Base-by-base conservation (phyloP, 2,329 filamentous ascomycete species). In the Sarocladium kiliense region DNA sequence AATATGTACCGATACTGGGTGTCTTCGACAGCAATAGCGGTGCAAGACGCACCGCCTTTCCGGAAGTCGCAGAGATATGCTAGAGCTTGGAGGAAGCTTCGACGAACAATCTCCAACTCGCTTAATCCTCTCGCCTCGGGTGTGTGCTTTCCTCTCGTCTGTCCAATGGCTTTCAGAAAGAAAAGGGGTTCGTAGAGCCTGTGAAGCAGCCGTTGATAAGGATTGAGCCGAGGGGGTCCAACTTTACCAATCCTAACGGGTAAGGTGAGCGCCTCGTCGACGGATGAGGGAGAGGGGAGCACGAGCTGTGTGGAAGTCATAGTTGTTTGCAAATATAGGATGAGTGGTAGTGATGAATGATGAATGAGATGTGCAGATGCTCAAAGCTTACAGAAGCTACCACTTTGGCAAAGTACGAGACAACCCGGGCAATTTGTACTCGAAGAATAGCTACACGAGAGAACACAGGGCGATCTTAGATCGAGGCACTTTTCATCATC, bases 1-100 rank as follows among this genome's bases (percentile, higher is more conserved):
- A 77, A 76, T 2, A 67, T 63, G 53, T 67, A 68, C n/a, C 60
- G 58, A 0, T 68, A 56, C 1, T 60, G 36, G 0, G 42, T 57
- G 0, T 71, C 62, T 57, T 79, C 69, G 1, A 77, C 59, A 0
- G 68, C 75, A 25, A 80, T 70, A 0, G 77, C 69, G 0, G 77
- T 73, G n/a, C 71, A 73, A 0, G 71, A 71, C 2, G 64, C 59
- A 2, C 77, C 77, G 0, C 77, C 77, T 58, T 77, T 79, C 0
- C 64, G 58, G 49, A 70, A 70, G 55, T 79, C 77, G 57, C 75
- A 78, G 6, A 80, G 59, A 59, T 72, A 77, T 9, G 74, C 67
- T 1, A 79, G 60, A 26, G 71, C 70, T 3, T 68, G 63, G 0
- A 75, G 63, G 25, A 78, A 72, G 2, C 66, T 54, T 30, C 55